Percentiles rank a stretch among this genome's conserved stretches.
Evolutionary conservation across 2,329 filamentous ascomycete genomes (phyloP).

Genomic region (Capronia coronata): DNA sequence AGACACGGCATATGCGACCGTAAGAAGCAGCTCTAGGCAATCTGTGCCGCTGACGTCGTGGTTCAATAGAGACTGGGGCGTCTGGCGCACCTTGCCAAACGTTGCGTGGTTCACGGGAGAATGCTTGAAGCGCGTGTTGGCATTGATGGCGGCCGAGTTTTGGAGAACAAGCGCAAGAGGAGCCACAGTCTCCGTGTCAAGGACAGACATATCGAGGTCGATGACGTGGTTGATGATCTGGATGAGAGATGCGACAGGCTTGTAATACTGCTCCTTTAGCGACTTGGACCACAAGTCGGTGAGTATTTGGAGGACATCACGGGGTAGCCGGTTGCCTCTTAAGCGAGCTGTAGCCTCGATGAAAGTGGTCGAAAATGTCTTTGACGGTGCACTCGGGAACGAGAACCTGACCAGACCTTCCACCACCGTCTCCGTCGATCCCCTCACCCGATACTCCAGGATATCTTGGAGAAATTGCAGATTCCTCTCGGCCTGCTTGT

Average conservation of each 20-base stretch:
- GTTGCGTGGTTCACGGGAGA: slow-evolving; percentile 39
- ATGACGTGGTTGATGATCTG: slow-evolving; percentile 39
- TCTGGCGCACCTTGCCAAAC: slow-evolving; percentile 36
- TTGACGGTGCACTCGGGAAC: slow-evolving; percentile 48
- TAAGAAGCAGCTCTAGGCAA: slow-evolving; percentile 50
- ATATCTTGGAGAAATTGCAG: slow-evolving; percentile 47
- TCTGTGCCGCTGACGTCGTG: slow-evolving; percentile 49
- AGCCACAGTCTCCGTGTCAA: slow-evolving; percentile 35
- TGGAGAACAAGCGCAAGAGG: slow-evolving; percentile 39
- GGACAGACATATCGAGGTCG: slow-evolving; percentile 34
- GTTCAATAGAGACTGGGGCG: slow-evolving; percentile 39
- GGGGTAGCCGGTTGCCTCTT: slow-evolving; percentile 41
- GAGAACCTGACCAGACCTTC: slow-evolving; percentile 48
- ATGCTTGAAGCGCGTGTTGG: slow-evolving; percentile 45
- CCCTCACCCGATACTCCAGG: slow-evolving; percentile 49
- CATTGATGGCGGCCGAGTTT: slow-evolving; percentile 49
- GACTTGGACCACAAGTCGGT: slow-evolving; percentile 52
- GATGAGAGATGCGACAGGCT: slow-evolving; percentile 39
- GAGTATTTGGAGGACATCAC: slow-evolving; percentile 46
- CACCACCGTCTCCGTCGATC: slow-evolving; percentile 45
- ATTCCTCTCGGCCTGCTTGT: slow-evolving; percentile 29
- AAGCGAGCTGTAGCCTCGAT: slow-evolving; percentile 45
- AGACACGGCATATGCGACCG: slow-evolving; percentile 44
- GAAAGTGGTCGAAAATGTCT: slow-evolving; percentile 49
- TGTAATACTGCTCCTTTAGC: slow-evolving; percentile 48